Percentiles rank a stretch among this genome's conserved stretches.
Evolutionary conservation across 2,329 filamentous ascomycete species (phyloP).

Genomic region (Colletotrichum sp.): DNA sequence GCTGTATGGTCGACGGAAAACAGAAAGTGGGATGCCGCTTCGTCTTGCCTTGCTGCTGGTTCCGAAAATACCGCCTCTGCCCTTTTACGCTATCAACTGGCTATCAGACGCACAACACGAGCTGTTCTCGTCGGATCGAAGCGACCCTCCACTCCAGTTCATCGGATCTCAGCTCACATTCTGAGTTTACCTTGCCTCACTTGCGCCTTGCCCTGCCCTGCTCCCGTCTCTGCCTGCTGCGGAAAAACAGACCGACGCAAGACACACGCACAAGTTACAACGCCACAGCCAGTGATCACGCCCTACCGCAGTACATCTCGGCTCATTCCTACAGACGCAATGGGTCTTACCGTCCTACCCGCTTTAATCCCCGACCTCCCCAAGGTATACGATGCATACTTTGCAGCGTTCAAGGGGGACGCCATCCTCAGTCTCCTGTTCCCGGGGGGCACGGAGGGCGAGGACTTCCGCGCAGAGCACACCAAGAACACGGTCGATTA

Average conservation of each 20-base stretch:
- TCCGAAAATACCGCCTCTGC: neutral
- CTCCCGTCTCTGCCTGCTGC: neutral
- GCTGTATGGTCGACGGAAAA: neutral
- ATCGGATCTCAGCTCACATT: neutral
- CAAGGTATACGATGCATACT: slow-evolving; percentile 52
- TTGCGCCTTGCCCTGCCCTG: neutral
- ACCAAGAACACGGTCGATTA: slow-evolving; percentile 43
- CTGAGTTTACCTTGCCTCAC: neutral
- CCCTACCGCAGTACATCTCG: neutral
- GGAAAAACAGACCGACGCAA: neutral
- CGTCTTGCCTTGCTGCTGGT: neutral
- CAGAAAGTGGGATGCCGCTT: neutral
- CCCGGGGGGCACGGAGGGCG: slow-evolving; percentile 34
- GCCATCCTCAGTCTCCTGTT: slow-evolving; percentile 50
- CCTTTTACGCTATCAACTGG: neutral
- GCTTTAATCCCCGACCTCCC: slow-evolving; percentile 51
- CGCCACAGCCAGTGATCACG: neutral
- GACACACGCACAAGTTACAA: neutral
- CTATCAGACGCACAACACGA: neutral
- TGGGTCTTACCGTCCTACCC: slow-evolving; percentile 46
- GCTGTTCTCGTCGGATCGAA: neutral
- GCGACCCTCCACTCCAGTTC: slow-evolving; percentile 3
- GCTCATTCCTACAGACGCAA: slow-evolving; percentile 21
- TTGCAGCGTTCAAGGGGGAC: slow-evolving; percentile 45
- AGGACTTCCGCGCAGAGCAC: slow-evolving; percentile 47